Base-by-base conservation (phyloP, 139 green algal genomes). In the Chlamydomonas sphaeroides region DNA sequence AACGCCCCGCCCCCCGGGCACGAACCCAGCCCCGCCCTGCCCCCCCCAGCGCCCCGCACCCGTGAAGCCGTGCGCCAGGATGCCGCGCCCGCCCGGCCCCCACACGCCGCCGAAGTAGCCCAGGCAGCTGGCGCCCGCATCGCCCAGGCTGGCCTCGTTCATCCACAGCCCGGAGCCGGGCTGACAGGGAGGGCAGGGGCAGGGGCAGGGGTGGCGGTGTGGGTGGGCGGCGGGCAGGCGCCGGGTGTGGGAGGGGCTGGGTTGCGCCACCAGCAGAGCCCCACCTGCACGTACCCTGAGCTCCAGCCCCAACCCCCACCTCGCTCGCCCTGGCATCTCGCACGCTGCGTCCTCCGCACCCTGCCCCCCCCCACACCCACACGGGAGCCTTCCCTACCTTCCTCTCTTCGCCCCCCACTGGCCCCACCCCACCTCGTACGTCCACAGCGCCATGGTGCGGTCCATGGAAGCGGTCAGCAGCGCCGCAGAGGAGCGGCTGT, bases 401-500 rank as follows among this genome's bases (percentile, higher is more conserved):
- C 59, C 11, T 62, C 23, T 30, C 53, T 62, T 3, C 74, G 5
- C 35, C 5, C 68, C 33, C 78, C 36, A n/a, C 53, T 30, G 11
- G 21, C 74, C 20, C n/a, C 5, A 68, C 26, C 78, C 36, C 42
- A 68, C 53, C 49, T 98, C 93, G 15, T 89, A 92, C 11, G 79
- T 57, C 97, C 97, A 99, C 5, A 99, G 49, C 83, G 97, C 93
- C 93, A 99, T 97, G 36, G 94, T 98, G 21, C 97, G 88, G 86
- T 99, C 97, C 95, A 98, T 98, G 26, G 94, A 98, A 7, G 94
- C 89, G 1, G 94, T 95, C 62, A 99, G 93, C 67, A 99, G 91
- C 61, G 71, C 70, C 30, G 74, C 65, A 11, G 71, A 33, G 32
- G 28, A 30, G 21, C 68, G 53, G n/a, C 20, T 68, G 51, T 85